These are phyloP conservation scores for Silene vulgaris DNA, from an alignment of 179 eudicot species.

Conservation along the genomic window DNA sequence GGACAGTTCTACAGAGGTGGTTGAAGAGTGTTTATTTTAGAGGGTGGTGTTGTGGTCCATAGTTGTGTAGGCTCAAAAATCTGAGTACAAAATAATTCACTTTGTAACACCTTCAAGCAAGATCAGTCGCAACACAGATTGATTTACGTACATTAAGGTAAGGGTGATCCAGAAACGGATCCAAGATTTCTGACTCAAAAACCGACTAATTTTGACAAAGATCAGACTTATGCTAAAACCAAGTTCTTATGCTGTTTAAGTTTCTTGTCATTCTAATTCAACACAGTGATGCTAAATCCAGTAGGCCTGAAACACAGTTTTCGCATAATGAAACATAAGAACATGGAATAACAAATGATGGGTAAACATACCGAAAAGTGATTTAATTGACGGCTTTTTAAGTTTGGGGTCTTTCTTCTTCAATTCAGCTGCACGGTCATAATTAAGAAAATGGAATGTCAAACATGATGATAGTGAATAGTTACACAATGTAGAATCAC, in stretches of 20 bases:
- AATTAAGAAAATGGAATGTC: slow-evolving; percentile 12
- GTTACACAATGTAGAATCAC: neutral
- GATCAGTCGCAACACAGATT: neutral
- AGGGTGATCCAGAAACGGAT: neutral
- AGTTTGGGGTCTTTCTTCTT: slow-evolving; percentile 75
- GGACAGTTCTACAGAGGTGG: neutral
- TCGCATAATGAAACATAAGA: neutral
- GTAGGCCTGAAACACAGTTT: neutral
- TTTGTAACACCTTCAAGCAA: neutral
- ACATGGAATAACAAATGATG: neutral
- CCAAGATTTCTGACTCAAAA: too few species aligned
- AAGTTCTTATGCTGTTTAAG: too few species aligned
- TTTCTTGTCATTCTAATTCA: too few species aligned
- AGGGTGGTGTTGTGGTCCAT: neutral
- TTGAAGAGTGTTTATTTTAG: neutral
- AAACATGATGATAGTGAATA: slow-evolving; percentile 2
- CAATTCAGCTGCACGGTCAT: slow-evolving; percentile 66
- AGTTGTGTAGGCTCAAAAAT: neutral
- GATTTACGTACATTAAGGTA: too few species aligned
- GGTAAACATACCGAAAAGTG: slow-evolving; percentile 67
- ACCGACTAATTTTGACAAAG: neutral
- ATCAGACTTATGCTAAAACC: neutral
- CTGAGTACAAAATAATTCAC: neutral
- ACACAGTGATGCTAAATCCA: too few species aligned
- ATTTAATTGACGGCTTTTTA: slow-evolving; percentile 79